Evolutionary conservation across 2,329 filamentous ascomycete species (phyloP), one percentile per base, ranked within the genome.

Genomic region (Stachybotrys elegans): DNA sequence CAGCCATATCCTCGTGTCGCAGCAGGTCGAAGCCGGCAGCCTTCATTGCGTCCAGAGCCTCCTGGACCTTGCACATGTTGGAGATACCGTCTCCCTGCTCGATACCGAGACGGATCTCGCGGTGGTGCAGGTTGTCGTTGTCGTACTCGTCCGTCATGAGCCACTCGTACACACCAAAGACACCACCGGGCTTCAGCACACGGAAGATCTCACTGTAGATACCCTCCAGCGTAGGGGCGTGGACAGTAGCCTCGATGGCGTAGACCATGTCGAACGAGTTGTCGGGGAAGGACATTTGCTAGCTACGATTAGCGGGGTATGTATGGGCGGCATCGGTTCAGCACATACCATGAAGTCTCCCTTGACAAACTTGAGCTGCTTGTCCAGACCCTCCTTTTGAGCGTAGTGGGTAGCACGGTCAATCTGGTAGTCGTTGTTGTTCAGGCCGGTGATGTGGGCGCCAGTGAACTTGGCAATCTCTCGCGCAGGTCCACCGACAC

Each of bases 341-440:
- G 12, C 22, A 52, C 67, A 44, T 52, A 79, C 76, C 92, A 97
- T 97, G 66, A 98, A 98, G 62, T 97, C 92, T 43, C 91, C 92
- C 79, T 97, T 96, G 61, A 89, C 85, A 58, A 89, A 97, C 51
- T 77, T 78, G 54, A 95, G 72, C 72, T 95, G 89, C 59, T 88
- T 68, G 2, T 84, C 77, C 42, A 97, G 73, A 42, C 84, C 84
- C 69, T 95, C 88, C 68, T 89, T 88, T 49, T 78, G 69, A 3
- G 91, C 89, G 62, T 96, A 95, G 43, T 78, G 75, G 13, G 83
- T 90, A n/a, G 91, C 92, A 53, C 93, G 88, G 64, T 96, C 81
- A 54, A 97, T 95, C 73, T 97, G 93, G 75, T 98, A 98, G 72
- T 96, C 89, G 69, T 97, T 97, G 82, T 96, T 97, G 82, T 97